Evolutionary conservation across 768 basidiomycete species (phyloP).

Genomic region (Boletellus ananas): DNA sequence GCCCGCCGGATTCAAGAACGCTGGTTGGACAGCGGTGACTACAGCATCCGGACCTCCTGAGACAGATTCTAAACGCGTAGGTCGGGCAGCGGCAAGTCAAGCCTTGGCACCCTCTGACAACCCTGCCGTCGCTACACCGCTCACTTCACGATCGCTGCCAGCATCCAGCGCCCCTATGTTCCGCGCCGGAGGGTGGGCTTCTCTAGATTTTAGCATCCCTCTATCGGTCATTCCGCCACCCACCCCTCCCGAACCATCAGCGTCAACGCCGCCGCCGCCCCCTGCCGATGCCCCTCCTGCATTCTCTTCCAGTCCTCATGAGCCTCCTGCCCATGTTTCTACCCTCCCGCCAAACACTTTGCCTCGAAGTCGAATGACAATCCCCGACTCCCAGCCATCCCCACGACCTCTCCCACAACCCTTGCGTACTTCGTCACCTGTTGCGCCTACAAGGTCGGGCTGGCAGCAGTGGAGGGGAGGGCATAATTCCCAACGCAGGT

Average conservation of each 20-base stretch:
- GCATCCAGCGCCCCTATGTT: constrained; percentile 42
- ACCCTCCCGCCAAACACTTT: constrained; percentile 4
- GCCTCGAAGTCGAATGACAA: not conserved
- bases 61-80: constrained; percentile 9
- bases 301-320: not conserved
- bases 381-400: constrained; percentile 13
- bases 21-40: constrained; percentile 47
- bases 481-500: constrained; percentile 18
- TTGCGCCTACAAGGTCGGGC: constrained; percentile 33
- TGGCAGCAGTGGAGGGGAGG: constrained; percentile 53
- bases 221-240: constrained; percentile 24
- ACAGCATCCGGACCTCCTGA: constrained; percentile 9
- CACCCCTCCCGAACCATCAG: constrained; percentile 14
- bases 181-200: constrained; percentile 64
- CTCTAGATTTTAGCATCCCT: constrained; percentile 50
- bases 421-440: constrained; percentile 17
- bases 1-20: constrained; percentile 37
- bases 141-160: constrained; percentile 13
- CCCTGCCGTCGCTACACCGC: constrained; percentile 13
- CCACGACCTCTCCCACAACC: constrained; percentile 5
- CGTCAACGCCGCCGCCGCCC: constrained; percentile 12
- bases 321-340: constrained; percentile 14
- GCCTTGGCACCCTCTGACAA: constrained; percentile 15
- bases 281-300: constrained; percentile 6
- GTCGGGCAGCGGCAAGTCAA: constrained; percentile 14